Evolutionary conservation across 2,329 filamentous ascomycete genomes (phyloP).

Genomic region (Aureobasidium sp.): DNA sequence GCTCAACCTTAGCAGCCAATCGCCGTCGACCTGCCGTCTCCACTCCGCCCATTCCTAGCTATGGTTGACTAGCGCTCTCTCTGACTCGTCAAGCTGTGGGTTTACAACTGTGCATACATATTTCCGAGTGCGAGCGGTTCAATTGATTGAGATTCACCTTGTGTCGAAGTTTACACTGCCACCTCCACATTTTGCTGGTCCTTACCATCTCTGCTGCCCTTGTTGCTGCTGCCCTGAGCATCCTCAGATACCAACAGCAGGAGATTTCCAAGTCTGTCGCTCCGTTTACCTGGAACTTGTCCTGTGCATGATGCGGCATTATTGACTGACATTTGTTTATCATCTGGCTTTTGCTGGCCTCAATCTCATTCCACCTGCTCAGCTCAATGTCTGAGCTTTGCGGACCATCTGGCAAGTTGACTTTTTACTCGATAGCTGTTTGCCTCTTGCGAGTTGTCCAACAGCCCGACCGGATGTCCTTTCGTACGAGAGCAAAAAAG

Average conservation of each 20-base stretch:
- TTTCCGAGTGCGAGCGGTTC: slow-evolving; percentile 1
- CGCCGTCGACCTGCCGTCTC: background rate
- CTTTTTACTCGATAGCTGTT: background rate
- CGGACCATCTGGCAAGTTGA: background rate
- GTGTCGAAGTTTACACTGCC: slow-evolving; percentile 12
- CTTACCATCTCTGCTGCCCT: background rate
- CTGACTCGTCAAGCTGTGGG: slow-evolving; percentile 9
- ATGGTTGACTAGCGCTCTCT: background rate
- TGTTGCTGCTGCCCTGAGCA: background rate
- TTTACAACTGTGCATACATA: background rate
- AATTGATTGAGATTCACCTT: background rate
- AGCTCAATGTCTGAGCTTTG: background rate
- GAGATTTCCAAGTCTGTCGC: background rate
- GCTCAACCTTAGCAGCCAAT: slow-evolving; percentile 7
- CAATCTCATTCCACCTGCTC: background rate
- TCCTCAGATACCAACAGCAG: background rate
- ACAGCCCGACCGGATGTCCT: background rate
- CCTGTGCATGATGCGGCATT: background rate
- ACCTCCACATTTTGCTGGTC: background rate
- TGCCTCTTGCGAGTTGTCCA: background rate
- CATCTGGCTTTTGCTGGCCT: background rate
- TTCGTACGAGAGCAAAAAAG: slow-evolving; percentile 10
- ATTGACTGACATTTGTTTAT: background rate
- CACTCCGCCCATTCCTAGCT: slow-evolving; percentile 4
- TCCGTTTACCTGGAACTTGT: slow-evolving; percentile 6